Base-by-base conservation (phyloP, 495 filamentous ascomycete genomes). In the Apodospora peruviana region DNA sequence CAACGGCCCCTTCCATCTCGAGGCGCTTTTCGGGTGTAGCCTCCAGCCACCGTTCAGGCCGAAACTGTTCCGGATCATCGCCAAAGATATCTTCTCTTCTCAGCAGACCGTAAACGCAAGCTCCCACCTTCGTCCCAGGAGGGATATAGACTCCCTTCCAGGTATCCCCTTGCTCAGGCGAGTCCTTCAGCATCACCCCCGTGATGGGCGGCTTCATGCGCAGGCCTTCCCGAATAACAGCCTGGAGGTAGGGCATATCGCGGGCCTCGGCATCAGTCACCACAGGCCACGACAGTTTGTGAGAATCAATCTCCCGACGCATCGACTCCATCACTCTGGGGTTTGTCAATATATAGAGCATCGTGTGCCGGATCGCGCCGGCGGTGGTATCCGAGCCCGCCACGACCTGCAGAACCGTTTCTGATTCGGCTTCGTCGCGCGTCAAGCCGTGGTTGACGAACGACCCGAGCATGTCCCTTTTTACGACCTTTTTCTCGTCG, bases 341-440 rank as follows among this genome's bases (percentile, higher is more conserved):
- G 51, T 74, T 71, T 17, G 59, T 63, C 21, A 74, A 49, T 1
- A 82, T 66, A 27, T 68, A 66, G 59, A 73, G 80, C 45, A 82
- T 57, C 8, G 69, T 64, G 48, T 71, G 74, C 21, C 69, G 60
- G 45, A 82, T 61, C 14, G 73, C 70, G 22, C 74, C 73, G 11
- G 75, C 75, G 0, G 78, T 81, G 0, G 78, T 80, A 25, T 74
- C 77, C 8, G 64, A 68, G 9, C 78, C 78, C 4, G 76, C 79
- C 43, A 78, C 72, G 62, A 80, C 18, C 19, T 45, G 41, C 5
- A 59, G 40, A 17, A 58, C n/a, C 0, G 48, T 47, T 23, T 58
- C 56, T n/a, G 42, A 35, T 35, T 58, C 51, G 47, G 51, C 56
- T 23, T 58, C 44, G 8, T 38, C 16, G 9, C 29, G 51, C 22